These are phyloP conservation scores for Trichoderma breve DNA, from an alignment of 2,329 filamentous ascomycete species.

Conservation along the genomic window DNA sequence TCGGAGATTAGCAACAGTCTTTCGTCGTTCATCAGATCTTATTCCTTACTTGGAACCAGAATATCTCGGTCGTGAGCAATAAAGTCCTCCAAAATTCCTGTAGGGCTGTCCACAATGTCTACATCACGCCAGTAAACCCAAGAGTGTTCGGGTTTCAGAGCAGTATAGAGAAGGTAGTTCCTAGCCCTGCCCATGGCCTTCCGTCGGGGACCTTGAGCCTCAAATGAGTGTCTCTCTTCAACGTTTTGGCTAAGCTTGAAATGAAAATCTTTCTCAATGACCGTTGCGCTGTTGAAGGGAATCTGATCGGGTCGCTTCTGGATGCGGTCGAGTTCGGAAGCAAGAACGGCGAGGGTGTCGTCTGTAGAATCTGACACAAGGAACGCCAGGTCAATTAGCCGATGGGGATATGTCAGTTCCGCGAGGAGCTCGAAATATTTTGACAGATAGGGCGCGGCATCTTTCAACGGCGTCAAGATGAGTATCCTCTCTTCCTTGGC, in stretches of 20 bases:
- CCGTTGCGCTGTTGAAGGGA: conserved; percentile 79
- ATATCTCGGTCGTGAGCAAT: conserved; percentile 91
- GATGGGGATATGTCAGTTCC: conserved; percentile 88
- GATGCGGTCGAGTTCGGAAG: conserved; percentile 81
- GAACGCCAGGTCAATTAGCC: conserved; percentile 92
- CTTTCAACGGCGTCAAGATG: conserved; percentile 88
- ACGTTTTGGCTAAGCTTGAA: conserved; percentile 73
- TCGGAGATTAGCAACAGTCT: conserved; percentile 5
- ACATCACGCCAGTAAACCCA: conserved; percentile 99
- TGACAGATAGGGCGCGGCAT: conserved; percentile 76
- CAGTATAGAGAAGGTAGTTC: conserved; percentile 83
- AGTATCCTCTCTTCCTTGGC: conserved; percentile 83
- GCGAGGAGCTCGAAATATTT: conserved; percentile 93
- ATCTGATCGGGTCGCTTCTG: conserved; percentile 77
- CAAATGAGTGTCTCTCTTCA: conserved; percentile 78
- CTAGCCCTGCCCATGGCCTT: conserved; percentile 87
- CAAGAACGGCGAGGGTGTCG: conserved; percentile 84
- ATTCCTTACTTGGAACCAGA: conserved; percentile 83
- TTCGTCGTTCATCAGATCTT: neutral
- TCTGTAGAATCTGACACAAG: conserved; percentile 89
- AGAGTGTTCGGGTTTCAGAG: conserved; percentile 88
- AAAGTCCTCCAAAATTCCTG: conserved; percentile 88
- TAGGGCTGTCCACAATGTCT: conserved; percentile 88
- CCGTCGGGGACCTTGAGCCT: conserved; percentile 82
- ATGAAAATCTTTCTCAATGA: conserved; percentile 91